A percentile compares a stretch with the other conserved stretches of the same genome.
Conservation (phyloP, 768 basidiomycete genomes). For the Macrolepiota albuminosa region DNA sequence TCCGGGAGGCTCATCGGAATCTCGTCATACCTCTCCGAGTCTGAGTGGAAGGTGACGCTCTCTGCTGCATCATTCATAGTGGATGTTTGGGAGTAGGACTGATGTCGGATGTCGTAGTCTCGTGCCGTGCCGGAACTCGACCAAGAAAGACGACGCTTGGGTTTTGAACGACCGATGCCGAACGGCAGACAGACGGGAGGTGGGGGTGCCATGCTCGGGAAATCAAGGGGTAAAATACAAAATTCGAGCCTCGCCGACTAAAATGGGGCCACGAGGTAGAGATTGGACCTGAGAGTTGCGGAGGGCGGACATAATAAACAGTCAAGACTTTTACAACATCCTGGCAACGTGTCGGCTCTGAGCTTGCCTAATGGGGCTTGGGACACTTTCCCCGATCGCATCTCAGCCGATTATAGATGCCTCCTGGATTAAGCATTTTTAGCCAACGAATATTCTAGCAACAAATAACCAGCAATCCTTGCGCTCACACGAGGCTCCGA, state of each 20-base stretch:
- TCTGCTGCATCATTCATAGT: slow-evolving; percentile 38
- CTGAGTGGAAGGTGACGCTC: slow-evolving; percentile 52
- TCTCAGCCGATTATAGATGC: background rate
- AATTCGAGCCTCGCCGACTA: background rate
- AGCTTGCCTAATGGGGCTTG: slow-evolving; percentile 12
- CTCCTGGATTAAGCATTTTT: background rate
- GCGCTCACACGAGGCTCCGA: background rate
- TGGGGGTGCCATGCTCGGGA: slow-evolving; percentile 44
- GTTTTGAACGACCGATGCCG: slow-evolving; percentile 36
- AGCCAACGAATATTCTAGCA: background rate
- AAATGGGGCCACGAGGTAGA: slow-evolving; percentile 15
- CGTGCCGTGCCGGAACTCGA: slow-evolving; percentile 31
- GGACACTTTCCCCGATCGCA: background rate
- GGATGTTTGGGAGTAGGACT: slow-evolving; percentile 40
- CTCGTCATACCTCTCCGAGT: slow-evolving; percentile 59
- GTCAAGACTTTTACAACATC: slow-evolving; percentile 2
- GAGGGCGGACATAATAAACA: background rate
- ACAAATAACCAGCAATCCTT: no score
- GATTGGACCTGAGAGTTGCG: background rate
- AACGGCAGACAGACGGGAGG: slow-evolving; percentile 63
- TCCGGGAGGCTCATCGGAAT: slow-evolving; percentile 30
- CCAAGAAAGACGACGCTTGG: slow-evolving; percentile 42
- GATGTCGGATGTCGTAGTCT: slow-evolving; percentile 32
- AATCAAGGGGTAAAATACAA: slow-evolving; percentile 15
- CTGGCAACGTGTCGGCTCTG: slow-evolving; percentile 14